phyloP scores from a whole-genome alignment of 1,284 basidiomycete genomes.

The Stygiomarasmius scandens region DNA sequence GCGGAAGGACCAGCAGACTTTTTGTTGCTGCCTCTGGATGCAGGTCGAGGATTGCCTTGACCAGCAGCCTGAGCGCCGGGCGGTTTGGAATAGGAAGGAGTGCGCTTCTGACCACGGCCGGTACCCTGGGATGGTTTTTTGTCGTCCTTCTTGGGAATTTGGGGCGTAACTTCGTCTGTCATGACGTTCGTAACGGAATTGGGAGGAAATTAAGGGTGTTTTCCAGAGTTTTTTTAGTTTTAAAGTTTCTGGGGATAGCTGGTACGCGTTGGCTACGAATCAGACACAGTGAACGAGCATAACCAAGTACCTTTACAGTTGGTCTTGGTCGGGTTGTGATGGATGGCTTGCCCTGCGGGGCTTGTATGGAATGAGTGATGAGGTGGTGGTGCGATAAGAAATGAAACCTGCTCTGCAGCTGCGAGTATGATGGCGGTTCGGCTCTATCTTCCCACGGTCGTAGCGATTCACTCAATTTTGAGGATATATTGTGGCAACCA shows the following conservation, averaged over 20 bases:
- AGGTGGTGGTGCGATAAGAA: constrained; percentile 42
- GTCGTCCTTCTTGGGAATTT: constrained; percentile 68
- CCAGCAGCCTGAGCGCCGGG: constrained; percentile 34
- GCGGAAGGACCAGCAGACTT: constrained; percentile 46
- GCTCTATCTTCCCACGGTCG: constrained; percentile 20
- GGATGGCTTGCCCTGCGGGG: constrained; percentile 84
- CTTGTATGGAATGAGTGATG: constrained; percentile 67
- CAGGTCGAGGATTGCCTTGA: constrained; percentile 54
- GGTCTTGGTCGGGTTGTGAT: constrained; percentile 44
- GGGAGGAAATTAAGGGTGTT: constrained; percentile 42
- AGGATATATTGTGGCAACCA: constrained; percentile 9
- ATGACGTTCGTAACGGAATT: constrained; percentile 77
- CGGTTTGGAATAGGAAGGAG: constrained; percentile 50
- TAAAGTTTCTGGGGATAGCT: constrained; percentile 36
- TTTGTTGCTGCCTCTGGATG: constrained; percentile 67
- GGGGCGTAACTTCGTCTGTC: constrained; percentile 74
- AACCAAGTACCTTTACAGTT: constrained; percentile 39
- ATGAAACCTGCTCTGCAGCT: constrained; percentile 42
- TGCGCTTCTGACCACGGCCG: constrained; percentile 59
- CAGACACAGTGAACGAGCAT: constrained; percentile 24
- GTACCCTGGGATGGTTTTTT: constrained; percentile 56
- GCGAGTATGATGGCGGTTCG: constrained; percentile 10
- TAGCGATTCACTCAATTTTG: not conserved
- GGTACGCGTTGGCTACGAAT: constrained; percentile 22
- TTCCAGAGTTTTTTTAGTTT: constrained; percentile 59